Percentiles rank a stretch among this genome's conserved stretches.
These are phyloP conservation scores for Auxenochlorella protothecoides DNA, from an alignment of 139 green algal genomes.

Conservation along the genomic window DNA sequence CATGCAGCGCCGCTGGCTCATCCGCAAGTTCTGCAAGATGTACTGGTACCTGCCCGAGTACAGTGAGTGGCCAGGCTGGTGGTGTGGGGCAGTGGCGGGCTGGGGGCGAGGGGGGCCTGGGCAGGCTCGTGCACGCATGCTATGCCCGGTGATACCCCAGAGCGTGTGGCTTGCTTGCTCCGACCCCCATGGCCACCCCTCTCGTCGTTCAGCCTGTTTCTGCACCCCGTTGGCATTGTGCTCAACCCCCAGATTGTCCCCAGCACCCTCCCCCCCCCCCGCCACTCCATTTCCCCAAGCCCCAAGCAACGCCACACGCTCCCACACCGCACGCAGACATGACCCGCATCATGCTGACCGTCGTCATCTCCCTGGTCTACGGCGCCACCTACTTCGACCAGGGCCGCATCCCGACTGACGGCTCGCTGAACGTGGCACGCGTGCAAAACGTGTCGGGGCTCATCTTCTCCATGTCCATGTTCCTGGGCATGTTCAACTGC, in stretches of 20 bases:
- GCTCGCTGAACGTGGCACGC: constrained; percentile 2
- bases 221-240: too few relatives aligned
- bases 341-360: constrained; percentile 25
- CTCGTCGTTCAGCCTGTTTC: too few relatives aligned
- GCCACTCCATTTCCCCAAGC: neutral
- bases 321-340: constrained; percentile 3
- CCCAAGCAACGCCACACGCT: neutral
- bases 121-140: too few relatives aligned
- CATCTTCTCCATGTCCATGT: constrained; percentile 23
- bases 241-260: neutral
- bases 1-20: constrained; percentile 14
- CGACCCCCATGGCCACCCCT: too few relatives aligned
- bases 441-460: constrained; percentile 37
- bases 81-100: too few relatives aligned
- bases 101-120: too few relatives aligned
- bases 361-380: constrained; percentile 26
- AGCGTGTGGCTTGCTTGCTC: too few relatives aligned
- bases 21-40: constrained; percentile 19
- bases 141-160: too few relatives aligned
- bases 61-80: constrained; percentile 5
- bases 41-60: constrained; percentile 43
- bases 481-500: constrained; percentile 26
- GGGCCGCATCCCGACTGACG: constrained; percentile 1
- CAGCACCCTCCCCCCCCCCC: neutral
- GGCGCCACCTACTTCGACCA: constrained; percentile 30